A percentile compares a stretch with the other conserved stretches of the same genome.
Evolutionary conservation across 2,329 filamentous ascomycete species (phyloP).

Genomic region (Cordyceps fumosorosea): DNA sequence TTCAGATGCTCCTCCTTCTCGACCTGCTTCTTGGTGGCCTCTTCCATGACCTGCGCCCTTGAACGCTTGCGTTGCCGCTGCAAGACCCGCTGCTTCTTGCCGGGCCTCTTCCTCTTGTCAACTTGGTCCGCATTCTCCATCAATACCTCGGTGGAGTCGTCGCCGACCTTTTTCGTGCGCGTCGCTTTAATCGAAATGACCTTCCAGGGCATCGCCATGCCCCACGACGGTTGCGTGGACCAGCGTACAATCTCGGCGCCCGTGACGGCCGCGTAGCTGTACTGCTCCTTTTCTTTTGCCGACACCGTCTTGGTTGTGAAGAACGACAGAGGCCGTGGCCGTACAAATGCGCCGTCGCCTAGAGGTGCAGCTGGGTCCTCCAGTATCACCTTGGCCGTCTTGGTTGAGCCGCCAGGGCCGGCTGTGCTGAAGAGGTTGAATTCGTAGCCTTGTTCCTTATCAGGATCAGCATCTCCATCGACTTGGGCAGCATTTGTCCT

Average conservation of each 20-base stretch:
- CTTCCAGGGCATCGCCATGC: slow-evolving; percentile 54
- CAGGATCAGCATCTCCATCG: slow-evolving; percentile 20
- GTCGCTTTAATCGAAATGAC: slow-evolving; percentile 39
- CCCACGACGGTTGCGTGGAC: slow-evolving; percentile 44
- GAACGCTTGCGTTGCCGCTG: slow-evolving; percentile 39
- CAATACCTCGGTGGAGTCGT: slow-evolving; percentile 11
- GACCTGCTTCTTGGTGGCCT: slow-evolving; percentile 30
- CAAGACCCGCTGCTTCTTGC: slow-evolving; percentile 53
- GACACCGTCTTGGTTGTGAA: slow-evolving; percentile 41
- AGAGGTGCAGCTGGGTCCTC: slow-evolving; percentile 32
- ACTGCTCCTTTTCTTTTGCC: slow-evolving; percentile 30
- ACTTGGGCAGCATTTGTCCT: slow-evolving; percentile 12
- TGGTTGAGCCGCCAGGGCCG: slow-evolving; percentile 20
- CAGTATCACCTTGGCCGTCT: slow-evolving; percentile 43
- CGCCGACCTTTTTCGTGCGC: slow-evolving; percentile 20
- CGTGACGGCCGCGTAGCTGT: slow-evolving; percentile 41
- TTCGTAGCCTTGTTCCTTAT: slow-evolving; percentile 28
- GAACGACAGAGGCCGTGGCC: slow-evolving; percentile 37
- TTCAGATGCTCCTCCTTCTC: slow-evolving; percentile 50
- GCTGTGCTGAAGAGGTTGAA: slow-evolving; percentile 51
- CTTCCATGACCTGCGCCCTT: slow-evolving; percentile 33
- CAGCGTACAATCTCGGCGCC: slow-evolving; percentile 43
- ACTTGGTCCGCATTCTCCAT: slow-evolving; percentile 14
- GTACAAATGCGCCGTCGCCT: slow-evolving; percentile 30
- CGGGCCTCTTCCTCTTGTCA: slow-evolving; percentile 38